Evolutionary conservation across 176 grass and related monocot genomes (phyloP).

Genomic region (Paspalum vaginatum): DNA sequence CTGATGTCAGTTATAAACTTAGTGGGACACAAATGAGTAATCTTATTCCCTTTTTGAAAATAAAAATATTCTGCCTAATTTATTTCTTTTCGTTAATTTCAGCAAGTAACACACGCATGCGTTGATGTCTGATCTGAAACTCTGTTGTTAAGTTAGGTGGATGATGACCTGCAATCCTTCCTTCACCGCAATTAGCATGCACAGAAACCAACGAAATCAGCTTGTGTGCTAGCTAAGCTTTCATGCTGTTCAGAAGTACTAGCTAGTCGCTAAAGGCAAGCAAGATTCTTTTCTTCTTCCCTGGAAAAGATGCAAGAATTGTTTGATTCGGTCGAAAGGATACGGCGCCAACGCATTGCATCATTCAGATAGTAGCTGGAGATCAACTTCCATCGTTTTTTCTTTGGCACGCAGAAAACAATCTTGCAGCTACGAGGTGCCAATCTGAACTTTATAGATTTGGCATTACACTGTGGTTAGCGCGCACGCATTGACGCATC

Average conservation of each 20-base stretch:
- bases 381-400: neutral
- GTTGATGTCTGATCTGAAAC: slow-evolving; percentile 12
- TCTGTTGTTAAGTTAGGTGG: neutral
- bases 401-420: neutral
- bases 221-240: neutral
- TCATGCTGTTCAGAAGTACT: neutral
- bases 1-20: slow-evolving; percentile 8
- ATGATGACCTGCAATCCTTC: neutral
- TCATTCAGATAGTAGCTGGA: slow-evolving; percentile 3
- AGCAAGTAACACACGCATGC: neutral
- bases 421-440: slow-evolving; percentile 14
- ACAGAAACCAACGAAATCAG: neutral
- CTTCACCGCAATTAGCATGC: neutral
- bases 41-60: neutral
- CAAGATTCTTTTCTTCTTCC: neutral
- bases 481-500: neutral
- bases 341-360: neutral
- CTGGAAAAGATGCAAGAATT: neutral
- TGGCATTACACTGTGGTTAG: slow-evolving; percentile 27
- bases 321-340: neutral
- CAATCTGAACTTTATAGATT: slow-evolving; percentile 22
- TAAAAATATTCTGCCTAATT: neutral
- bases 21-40: neutral
- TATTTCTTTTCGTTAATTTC: neutral
- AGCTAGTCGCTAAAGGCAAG: neutral